phyloP scores from a whole-genome alignment of 2,329 filamentous ascomycete genomes.

The Metarhizium robertsii region DNA sequence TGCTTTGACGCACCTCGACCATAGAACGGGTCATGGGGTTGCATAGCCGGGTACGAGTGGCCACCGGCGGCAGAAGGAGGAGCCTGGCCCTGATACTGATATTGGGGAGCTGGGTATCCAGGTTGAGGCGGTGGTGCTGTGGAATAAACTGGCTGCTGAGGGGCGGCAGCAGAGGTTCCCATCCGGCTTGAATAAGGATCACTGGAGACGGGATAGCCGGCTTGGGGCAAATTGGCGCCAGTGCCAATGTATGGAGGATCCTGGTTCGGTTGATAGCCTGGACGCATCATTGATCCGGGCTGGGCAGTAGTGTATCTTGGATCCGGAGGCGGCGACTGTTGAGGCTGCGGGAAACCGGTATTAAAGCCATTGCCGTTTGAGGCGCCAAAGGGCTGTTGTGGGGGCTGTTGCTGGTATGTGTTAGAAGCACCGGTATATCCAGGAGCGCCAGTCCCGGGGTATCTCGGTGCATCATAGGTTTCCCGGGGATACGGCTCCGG shows the following conservation, averaged over 20 bases:
- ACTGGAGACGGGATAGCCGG: conserved; percentile 13
- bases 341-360: conserved; percentile 20
- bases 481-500: conserved; percentile 30
- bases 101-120: conserved; percentile 22
- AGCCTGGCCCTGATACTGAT: conserved; percentile 26
- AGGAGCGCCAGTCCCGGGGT: conserved; percentile 39
- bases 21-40: conserved; percentile 42
- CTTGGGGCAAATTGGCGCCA: conserved; percentile 24
- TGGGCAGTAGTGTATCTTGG: conserved; percentile 22
- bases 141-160: conserved; percentile 23
- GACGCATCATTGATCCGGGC: conserved; percentile 20
- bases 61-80: conserved; percentile 18
- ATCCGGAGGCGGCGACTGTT: conserved; percentile 24
- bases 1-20: conserved; percentile 49
- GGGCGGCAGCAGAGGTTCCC: conserved; percentile 18
- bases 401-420: conserved; percentile 17
- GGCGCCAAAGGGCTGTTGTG: conserved; percentile 18
- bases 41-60: conserved; percentile 25
- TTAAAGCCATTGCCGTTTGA: conserved; percentile 22
- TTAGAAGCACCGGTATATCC: conserved; percentile 38
- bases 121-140: conserved; percentile 20
- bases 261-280: conserved; percentile 19
- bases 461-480: conserved; percentile 35
- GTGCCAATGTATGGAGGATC: conserved; percentile 26
- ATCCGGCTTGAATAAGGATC: conserved; percentile 23